phyloP scores from a whole-genome alignment of 345 rosid species.

The Arabis alpina region DNA sequence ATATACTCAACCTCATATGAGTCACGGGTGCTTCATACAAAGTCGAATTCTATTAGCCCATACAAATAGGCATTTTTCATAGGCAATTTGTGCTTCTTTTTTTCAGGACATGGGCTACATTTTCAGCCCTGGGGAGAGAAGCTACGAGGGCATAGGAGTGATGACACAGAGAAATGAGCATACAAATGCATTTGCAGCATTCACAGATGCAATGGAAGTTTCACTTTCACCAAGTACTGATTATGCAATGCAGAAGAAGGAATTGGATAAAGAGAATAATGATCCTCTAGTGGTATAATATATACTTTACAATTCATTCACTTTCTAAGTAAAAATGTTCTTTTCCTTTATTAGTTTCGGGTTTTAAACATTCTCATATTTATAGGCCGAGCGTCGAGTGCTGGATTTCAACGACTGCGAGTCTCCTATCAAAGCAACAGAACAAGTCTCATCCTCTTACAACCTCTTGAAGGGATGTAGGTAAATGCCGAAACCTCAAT shows the following conservation, averaged over 20 bases:
- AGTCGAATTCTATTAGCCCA: background rate
- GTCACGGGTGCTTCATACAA: background rate
- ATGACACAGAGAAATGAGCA: slow-evolving; percentile 83
- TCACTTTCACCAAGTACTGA: slow-evolving; percentile 53
- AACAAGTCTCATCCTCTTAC: slow-evolving; percentile 61
- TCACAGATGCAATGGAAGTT: slow-evolving; percentile 86
- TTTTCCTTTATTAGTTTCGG: background rate
- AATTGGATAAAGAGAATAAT: slow-evolving; percentile 51
- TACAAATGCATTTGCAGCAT: slow-evolving; percentile 59
- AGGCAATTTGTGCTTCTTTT: background rate
- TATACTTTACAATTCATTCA: background rate
- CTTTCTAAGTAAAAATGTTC: background rate
- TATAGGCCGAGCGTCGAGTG: slow-evolving; percentile 69
- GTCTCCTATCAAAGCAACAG: slow-evolving; percentile 63
- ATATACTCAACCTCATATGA: background rate
- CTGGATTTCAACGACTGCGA: slow-evolving; percentile 95
- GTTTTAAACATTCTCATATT: background rate
- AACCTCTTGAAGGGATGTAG: slow-evolving; percentile 57
- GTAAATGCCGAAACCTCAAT: slow-evolving; percentile 24
- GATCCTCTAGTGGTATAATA: slow-evolving; percentile 37
- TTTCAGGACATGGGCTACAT: slow-evolving; percentile 88
- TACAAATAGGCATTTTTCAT: background rate
- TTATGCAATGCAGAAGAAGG: slow-evolving; percentile 52
- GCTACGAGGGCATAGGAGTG: slow-evolving; percentile 80
- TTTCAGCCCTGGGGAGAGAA: slow-evolving; percentile 89